Conservation (phyloP, 2,329 filamentous ascomycete genomes). For the Magnaporthiopsis rhizophila region DNA sequence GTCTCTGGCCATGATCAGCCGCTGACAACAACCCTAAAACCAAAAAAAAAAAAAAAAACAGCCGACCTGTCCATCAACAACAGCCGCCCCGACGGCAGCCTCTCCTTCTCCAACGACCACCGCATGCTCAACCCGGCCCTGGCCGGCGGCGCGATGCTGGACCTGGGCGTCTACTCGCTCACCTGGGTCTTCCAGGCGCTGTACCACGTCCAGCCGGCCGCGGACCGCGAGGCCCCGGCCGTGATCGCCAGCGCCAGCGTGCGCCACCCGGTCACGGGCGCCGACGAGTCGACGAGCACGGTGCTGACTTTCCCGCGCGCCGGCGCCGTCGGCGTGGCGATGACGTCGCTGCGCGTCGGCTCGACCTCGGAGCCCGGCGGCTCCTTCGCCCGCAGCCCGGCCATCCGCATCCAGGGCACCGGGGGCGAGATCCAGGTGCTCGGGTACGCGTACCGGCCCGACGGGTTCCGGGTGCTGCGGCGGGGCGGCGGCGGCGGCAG, state of each 20-base stretch:
- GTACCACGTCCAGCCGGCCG: constrained; percentile 68
- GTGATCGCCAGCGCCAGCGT: constrained; percentile 58
- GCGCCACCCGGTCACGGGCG: constrained; percentile 62
- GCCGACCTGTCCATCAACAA: constrained; percentile 55
- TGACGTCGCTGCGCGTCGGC: constrained; percentile 54
- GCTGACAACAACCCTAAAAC: background rate
- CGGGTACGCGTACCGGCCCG: constrained; percentile 62
- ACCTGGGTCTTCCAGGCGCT: constrained; percentile 89
- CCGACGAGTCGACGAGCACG: constrained; percentile 72
- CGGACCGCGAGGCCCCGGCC: constrained; percentile 56
- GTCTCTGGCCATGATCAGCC: background rate
- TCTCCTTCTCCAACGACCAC: constrained; percentile 52
- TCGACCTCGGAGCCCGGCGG: constrained; percentile 48
- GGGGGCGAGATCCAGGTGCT: constrained; percentile 76
- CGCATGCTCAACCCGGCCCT: constrained; percentile 78
- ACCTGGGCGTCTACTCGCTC: constrained; percentile 80
- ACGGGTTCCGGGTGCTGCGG: constrained; percentile 55
- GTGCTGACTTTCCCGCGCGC: constrained; percentile 65
- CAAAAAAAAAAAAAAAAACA: constrained; percentile 12
- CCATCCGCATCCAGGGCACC: constrained; percentile 73
- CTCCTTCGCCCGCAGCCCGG: constrained; percentile 50
- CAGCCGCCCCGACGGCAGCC: constrained; percentile 46
- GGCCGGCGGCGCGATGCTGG: constrained; percentile 74
- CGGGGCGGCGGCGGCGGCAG: constrained; percentile 24
- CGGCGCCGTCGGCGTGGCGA: constrained; percentile 64